These are phyloP conservation scores for Albugo candida DNA, from an alignment of 352 stramenopile genomes.

Conservation along the genomic window DNA sequence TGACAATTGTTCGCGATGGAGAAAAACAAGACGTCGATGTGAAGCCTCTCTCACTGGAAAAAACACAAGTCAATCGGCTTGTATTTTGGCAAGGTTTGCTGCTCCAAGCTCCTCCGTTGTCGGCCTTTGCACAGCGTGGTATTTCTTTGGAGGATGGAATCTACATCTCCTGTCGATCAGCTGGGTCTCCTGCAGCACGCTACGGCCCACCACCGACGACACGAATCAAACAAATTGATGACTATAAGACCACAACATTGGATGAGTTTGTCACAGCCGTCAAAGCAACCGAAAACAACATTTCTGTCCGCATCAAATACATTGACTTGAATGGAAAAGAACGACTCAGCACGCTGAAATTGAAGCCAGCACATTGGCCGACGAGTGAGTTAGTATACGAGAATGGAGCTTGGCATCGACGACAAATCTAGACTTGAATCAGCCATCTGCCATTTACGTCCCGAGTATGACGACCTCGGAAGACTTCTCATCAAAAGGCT, in stretches of 20 bases:
- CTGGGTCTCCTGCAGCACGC: constrained; percentile 70
- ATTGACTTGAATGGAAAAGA: constrained; percentile 76
- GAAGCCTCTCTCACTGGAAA: constrained; percentile 63
- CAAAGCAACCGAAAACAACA: constrained; percentile 25
- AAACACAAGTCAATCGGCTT: constrained; percentile 79
- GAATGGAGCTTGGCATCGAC: constrained; percentile 53
- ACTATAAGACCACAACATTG: constrained; percentile 65
- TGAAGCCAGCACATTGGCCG: constrained; percentile 81
- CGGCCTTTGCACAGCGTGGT: constrained; percentile 64
- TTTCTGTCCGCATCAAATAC: constrained; percentile 81
- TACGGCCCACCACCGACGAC: constrained; percentile 76
- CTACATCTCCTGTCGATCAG: constrained; percentile 77
- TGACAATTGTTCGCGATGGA: constrained; percentile 75
- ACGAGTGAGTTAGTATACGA: constrained; percentile 72
- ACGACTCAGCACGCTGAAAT: constrained; percentile 72
- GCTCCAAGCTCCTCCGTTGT: constrained; percentile 73
- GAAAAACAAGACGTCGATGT: constrained; percentile 42
- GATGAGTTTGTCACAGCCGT: constrained; percentile 79
- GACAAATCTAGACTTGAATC: constrained; percentile 12
- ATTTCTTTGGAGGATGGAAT: constrained; percentile 70
- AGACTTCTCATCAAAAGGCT: background rate
- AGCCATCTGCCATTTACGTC: too few species aligned
- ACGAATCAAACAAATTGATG: constrained; percentile 83
- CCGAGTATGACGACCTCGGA: too few species aligned
- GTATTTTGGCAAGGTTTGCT: constrained; percentile 83